These are phyloP conservation scores for Xylaria sp. DNA, from an alignment of 2,329 filamentous ascomycete species.

Conservation along the genomic window DNA sequence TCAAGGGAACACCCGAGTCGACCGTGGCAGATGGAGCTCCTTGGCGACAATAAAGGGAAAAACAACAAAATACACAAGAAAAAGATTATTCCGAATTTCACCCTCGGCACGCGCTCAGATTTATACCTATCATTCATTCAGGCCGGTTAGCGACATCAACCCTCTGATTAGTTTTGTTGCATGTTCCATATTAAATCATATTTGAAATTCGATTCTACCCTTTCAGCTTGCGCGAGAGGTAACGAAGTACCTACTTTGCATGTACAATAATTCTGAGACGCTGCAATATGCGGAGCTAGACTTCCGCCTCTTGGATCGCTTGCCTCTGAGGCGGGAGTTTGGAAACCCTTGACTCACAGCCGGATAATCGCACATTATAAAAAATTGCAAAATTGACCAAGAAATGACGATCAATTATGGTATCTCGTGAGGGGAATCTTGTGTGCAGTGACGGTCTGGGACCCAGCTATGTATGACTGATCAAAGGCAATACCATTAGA, in stretches of 20 bases:
- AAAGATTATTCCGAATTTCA: neutral
- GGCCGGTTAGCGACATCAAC: neutral
- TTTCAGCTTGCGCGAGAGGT: no score
- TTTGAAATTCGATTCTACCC: neutral
- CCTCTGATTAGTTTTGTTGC: neutral
- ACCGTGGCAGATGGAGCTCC: no score
- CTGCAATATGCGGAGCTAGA: conserved; percentile 15
- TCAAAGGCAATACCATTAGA: conserved; percentile 8
- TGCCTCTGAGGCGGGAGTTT: conserved; percentile 8
- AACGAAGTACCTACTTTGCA: no score
- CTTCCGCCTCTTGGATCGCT: conserved; percentile 21
- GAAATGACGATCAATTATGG: conserved; percentile 23
- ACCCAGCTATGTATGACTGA: conserved; percentile 8
- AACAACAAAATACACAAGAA: neutral
- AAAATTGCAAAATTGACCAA: conserved; percentile 2
- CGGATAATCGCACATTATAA: neutral
- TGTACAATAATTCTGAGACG: conserved; percentile 1
- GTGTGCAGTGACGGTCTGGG: conserved; percentile 3
- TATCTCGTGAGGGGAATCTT: conserved; percentile 15
- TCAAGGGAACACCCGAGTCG: conserved; percentile 3
- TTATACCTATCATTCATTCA: neutral
- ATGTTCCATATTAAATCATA: neutral
- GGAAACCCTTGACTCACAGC: conserved; percentile 15
- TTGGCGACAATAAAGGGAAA: neutral
- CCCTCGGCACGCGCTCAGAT: neutral